A percentile compares a stretch with the other conserved stretches of the same genome.
Conservation (phyloP, 2,329 filamentous ascomycete species). For the Pseudonectria buxi region DNA sequence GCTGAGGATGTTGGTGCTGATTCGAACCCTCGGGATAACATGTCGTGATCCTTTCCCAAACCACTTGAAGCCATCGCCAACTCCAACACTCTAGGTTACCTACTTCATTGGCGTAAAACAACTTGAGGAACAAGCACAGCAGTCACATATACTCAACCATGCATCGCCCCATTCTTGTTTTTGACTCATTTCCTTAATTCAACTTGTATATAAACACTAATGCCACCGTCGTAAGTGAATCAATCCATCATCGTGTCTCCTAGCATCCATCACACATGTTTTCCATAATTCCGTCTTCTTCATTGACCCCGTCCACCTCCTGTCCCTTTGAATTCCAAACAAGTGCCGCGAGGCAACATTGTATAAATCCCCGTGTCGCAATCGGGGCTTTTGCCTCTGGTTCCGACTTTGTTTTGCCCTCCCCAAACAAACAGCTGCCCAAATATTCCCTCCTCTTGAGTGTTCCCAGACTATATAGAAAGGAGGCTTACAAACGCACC, state of each 20-base stretch:
- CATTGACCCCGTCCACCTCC: background rate
- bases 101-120: no score
- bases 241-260: slow-evolving; percentile 1
- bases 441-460: background rate
- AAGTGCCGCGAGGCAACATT: slow-evolving; percentile 44
- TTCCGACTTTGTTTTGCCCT: slow-evolving; percentile 10
- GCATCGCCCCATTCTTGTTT: no score
- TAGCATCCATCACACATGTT: background rate
- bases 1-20: background rate
- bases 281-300: background rate
- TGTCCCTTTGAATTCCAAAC: slow-evolving; percentile 14
- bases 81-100: no score
- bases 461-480: no score
- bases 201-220: background rate
- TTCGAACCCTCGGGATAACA: slow-evolving; percentile 8
- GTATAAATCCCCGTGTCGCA: slow-evolving; percentile 27
- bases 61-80: slow-evolving; percentile 10
- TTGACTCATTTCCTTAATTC: background rate
- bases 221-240: background rate
- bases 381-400: slow-evolving; percentile 7
- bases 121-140: no score
- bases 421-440: background rate
- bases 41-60: background rate
- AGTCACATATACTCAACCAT: no score
- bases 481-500: background rate